phyloP scores from a whole-genome alignment of 1,139 yeast species.

The Candida mesenterica region DNA sequence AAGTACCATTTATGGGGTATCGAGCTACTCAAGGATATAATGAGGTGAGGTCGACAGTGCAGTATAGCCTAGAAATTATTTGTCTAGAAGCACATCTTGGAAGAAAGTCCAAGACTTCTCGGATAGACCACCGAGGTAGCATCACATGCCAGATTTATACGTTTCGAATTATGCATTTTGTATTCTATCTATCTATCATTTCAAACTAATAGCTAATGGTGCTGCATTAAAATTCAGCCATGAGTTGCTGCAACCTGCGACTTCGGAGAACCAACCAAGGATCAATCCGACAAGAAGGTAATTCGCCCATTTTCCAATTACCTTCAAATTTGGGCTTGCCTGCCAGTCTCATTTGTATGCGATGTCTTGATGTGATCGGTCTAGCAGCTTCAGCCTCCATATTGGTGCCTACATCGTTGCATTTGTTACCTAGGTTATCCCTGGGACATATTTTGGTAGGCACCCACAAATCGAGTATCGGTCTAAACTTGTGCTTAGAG shows the following conservation, averaged over 20 bases:
- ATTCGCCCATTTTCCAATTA: background rate
- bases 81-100: background rate
- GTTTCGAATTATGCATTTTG: no score
- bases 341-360: constrained; percentile 7
- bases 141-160: no score
- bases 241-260: background rate
- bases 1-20: constrained; percentile 68
- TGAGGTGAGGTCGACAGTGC: constrained; percentile 2
- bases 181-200: no score
- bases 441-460: constrained; percentile 21
- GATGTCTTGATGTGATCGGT: constrained; percentile 13
- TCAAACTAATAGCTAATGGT: no score
- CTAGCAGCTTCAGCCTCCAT: constrained; percentile 19
- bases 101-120: no score
- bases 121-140: no score
- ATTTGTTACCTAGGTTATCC: constrained; percentile 21
- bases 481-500: constrained; percentile 30
- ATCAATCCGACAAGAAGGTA: constrained; percentile 9
- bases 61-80: background rate
- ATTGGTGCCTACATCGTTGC: constrained; percentile 19
- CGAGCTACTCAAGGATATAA: constrained; percentile 38
- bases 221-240: no score
- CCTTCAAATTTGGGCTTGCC: background rate
- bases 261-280: constrained; percentile 13
- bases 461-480: constrained; percentile 32